Evolutionary conservation across 2,329 filamentous ascomycete species (phyloP).

Genomic region (Sporothrix curviconia): DNA sequence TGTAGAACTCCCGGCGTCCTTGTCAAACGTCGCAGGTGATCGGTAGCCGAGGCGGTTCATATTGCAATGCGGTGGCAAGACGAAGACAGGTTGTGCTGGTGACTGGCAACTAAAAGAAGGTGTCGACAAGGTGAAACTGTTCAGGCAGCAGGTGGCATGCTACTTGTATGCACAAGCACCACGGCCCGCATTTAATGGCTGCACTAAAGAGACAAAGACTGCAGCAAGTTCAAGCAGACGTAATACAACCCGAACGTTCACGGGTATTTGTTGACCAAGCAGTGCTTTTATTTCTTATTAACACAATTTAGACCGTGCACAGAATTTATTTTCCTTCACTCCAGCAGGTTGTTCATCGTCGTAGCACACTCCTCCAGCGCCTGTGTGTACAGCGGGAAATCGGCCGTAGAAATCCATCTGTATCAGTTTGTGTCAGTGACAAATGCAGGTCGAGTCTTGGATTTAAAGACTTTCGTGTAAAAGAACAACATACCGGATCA

Average conservation of each 20-base stretch:
- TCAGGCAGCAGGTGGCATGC: too few relatives aligned
- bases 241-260: too few relatives aligned
- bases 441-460: background rate
- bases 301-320: too few relatives aligned
- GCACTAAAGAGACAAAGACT: too few relatives aligned
- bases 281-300: too few relatives aligned
- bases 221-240: too few relatives aligned
- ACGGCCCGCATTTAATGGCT: too few relatives aligned
- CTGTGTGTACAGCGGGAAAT: background rate
- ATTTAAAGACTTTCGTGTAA: too few relatives aligned
- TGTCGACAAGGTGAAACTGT: too few relatives aligned
- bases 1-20: background rate
- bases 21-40: background rate
- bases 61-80: background rate
- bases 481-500: conserved; percentile 1
- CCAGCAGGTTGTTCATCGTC: background rate
- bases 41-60: conserved; percentile 1
- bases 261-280: too few relatives aligned
- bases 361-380: background rate
- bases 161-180: too few relatives aligned
- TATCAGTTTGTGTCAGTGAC: background rate
- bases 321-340: too few relatives aligned
- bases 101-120: background rate
- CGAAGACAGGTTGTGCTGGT: background rate
- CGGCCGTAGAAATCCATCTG: background rate